Conservation (phyloP, 441 rosid genomes). For the Gossypium gossypioides region DNA sequence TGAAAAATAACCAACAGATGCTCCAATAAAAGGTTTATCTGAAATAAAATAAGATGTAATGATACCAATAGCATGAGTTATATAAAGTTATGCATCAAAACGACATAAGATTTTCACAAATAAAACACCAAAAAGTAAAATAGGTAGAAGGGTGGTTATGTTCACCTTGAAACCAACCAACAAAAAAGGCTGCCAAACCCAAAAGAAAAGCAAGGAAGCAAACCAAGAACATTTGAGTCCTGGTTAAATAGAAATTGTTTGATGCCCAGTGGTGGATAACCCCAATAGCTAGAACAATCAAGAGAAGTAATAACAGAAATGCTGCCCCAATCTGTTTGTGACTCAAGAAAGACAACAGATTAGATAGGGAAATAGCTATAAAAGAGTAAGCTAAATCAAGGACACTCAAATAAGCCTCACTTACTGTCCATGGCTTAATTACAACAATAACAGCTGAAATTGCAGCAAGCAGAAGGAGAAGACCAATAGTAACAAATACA, state of each 20-base stretch:
- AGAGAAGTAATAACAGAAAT: conserved; percentile 82
- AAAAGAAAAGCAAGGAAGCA: conserved; percentile 92
- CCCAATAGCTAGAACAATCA: conserved; percentile 88
- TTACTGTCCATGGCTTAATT: conserved; percentile 86
- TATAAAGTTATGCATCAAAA: not conserved
- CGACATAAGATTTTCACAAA: not conserved
- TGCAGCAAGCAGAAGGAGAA: conserved; percentile 92
- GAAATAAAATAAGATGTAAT: conserved; percentile 17
- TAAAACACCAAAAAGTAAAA: conserved; percentile 9
- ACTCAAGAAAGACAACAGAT: conserved; percentile 23
- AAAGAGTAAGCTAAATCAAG: conserved; percentile 14
- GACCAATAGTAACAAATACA: conserved; percentile 76
- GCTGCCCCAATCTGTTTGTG: conserved; percentile 83
- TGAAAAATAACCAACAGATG: conserved; percentile 97
- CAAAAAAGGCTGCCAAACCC: conserved; percentile 98
- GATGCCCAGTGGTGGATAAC: conserved; percentile 99
- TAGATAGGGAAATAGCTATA: conserved; percentile 18
- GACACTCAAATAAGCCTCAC: conserved; percentile 24
- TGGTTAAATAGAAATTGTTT: conserved; percentile 93
- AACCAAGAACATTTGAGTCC: conserved; percentile 83
- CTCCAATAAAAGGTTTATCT: conserved; percentile 97
- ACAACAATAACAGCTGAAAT: conserved; percentile 83
- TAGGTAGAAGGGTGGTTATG: conserved; percentile 12
- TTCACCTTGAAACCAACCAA: conserved; percentile 86
- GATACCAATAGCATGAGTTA: conserved; percentile 7